Base-by-base conservation (phyloP, 495 filamentous ascomycete species). In the Stereocaulon alpinum region DNA sequence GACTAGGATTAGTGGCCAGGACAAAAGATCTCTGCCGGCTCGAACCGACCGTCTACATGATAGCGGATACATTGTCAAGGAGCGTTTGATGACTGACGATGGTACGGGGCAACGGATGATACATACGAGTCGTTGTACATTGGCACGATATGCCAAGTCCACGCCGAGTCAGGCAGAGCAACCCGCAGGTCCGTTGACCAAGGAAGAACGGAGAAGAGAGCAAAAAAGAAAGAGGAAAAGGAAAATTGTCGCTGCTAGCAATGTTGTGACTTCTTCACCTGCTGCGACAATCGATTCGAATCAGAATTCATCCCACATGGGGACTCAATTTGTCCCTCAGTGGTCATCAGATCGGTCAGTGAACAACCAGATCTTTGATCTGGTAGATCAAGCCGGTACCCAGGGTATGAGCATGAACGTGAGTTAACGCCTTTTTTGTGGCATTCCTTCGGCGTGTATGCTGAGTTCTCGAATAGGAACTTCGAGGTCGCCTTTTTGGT, bases 1-100 rank as follows among this genome's bases (percentile, higher is more conserved):
- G n/a, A 81, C 84, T 22, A 78, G 73, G 34, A 67, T 86, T 10
- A 89, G 87, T 61, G 84, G 86, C 20, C 91, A 96, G 71, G 89
- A 96, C 69, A 94, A 94, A 67, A 80, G 89, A 45, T 96, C 91
- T 2, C 81, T 95, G 6, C 89, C 91, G 14, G 82, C 82, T 52
- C 78, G 92, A 43, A 96, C 91, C 1, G 86, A 90, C 62, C 72
- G 77, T 2, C 77, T 96, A 20, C 80, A 80, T 22, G 75, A 77
- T 57, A 87, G 86, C 66, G 92, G 91, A 10, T 94, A 95, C 69
- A 89, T 96, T 49, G 83, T 84, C 41, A 96, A 96, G 71, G 79
- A 81, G 40, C 77, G 80, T 0, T 77, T 91, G 6, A 76, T 88
- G 34, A 76, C 82, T 20, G 80, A 76, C 52, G 76, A 80, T 24